Conservation (phyloP, 1,284 basidiomycete genomes). For the Cryptococcus depauperatus region DNA sequence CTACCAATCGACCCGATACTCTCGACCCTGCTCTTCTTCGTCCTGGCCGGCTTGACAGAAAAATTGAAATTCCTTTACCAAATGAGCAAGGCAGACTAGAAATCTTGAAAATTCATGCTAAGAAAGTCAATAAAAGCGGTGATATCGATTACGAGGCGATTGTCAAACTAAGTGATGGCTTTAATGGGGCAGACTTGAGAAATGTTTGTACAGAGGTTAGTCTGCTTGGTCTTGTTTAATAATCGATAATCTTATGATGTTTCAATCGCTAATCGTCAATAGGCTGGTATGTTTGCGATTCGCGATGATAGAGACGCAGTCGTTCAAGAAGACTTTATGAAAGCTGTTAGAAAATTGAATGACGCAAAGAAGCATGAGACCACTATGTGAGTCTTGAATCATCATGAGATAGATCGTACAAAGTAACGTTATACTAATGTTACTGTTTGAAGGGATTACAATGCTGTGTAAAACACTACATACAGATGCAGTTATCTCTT, state of each 20-base stretch:
- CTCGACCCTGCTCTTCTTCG: constrained; percentile 94
- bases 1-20: constrained; percentile 92
- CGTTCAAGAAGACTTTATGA: constrained; percentile 90
- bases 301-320: constrained; percentile 90
- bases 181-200: constrained; percentile 91
- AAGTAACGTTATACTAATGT: neutral
- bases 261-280: neutral
- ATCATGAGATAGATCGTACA: neutral
- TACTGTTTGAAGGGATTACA: neutral
- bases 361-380: constrained; percentile 96
- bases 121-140: constrained; percentile 86
- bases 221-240: neutral
- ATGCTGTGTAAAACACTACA: neutral
- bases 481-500: too few relatives aligned
- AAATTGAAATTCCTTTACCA: constrained; percentile 96
- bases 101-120: constrained; percentile 95
- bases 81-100: constrained; percentile 92
- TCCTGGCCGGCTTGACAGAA: constrained; percentile 91
- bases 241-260: neutral
- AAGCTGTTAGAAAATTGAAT: constrained; percentile 92
- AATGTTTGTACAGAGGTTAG: constrained; percentile 83
- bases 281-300: constrained; percentile 97
- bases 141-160: constrained; percentile 96
- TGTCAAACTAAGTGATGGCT: constrained; percentile 88
- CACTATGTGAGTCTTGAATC: constrained; percentile 46